phyloP scores from a whole-genome alignment of 2,329 filamentous ascomycete species.

The Paecilomyces fulvus region DNA sequence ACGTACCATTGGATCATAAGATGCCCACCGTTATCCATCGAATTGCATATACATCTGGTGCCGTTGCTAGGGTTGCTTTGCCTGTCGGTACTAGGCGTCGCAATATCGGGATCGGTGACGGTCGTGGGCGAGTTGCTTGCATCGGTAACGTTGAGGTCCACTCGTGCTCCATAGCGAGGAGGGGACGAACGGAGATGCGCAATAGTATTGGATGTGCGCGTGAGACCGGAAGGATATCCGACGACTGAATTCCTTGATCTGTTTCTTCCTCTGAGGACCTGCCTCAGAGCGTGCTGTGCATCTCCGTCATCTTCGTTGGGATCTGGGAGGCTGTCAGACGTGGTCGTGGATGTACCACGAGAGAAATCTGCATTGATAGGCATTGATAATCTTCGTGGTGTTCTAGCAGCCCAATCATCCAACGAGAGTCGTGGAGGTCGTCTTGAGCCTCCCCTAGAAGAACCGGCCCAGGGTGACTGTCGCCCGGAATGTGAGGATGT shows the following conservation, averaged over 20 bases:
- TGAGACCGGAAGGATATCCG: conserved; percentile 20
- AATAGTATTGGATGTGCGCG: conserved; percentile 23
- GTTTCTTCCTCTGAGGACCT: conserved; percentile 32
- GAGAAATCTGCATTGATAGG: conserved; percentile 23
- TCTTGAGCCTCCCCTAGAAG: conserved; percentile 17
- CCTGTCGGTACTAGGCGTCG: conserved; percentile 46
- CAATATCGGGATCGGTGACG: conserved; percentile 41
- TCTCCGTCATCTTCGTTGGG: conserved; percentile 26
- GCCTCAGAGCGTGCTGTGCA: conserved; percentile 40
- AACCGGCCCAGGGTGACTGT: conserved; percentile 33
- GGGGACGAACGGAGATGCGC: conserved; percentile 37
- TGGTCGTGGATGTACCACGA: conserved; percentile 20
- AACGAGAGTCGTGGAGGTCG: conserved; percentile 16
- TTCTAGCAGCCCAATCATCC: conserved; percentile 21
- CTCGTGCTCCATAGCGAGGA: conserved; percentile 27
- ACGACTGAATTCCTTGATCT: conserved; percentile 19
- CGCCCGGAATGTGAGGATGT: conserved; percentile 33
- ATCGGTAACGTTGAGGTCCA: conserved; percentile 30
- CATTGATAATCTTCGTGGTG: conserved; percentile 26
- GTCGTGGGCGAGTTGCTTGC: conserved; percentile 43
- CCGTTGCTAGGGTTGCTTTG: conserved; percentile 44
- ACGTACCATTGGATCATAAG: conserved; percentile 52
- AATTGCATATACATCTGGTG: conserved; percentile 52
- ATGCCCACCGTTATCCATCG: conserved; percentile 44
- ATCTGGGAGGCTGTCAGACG: conserved; percentile 17